Base-by-base conservation (phyloP, 257 asterid species). In the Rehmannia glutinosa region DNA sequence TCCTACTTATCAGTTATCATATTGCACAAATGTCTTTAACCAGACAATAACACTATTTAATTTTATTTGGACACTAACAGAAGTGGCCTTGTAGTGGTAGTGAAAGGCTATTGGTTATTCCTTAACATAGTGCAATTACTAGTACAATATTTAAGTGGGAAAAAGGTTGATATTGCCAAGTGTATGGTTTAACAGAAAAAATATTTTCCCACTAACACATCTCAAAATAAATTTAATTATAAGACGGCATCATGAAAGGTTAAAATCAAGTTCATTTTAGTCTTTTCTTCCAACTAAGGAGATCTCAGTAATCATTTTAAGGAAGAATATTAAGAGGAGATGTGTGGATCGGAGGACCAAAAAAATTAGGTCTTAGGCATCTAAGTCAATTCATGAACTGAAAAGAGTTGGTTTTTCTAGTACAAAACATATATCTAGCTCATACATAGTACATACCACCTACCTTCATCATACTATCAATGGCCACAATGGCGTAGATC, bases 291-390 rank as follows among this genome's bases (percentile, higher is more conserved):
- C 62, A 51, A 23, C 62, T 38, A 38, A 30, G 38, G 23, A 57
- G 59, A 69, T 43, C 41, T 38, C 59, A 69, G 35, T 38, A 69
- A 69, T 69, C 51, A 57, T 57, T 58, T 32, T 9, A n/a, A 57
- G 10, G 39, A 43, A 45, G 59, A 41, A n/a, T n/a, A n/a, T n/a
- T n/a, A 68, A 42, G 6, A 13, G 6, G n/a, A 6, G 24, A 28
- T 7, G 13, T 1, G 13, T 54, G 2, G 11, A 39, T 39, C 5
- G 27, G 41, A 27, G 20, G 39, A 27, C 42, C 58, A 10, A 21
- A 10, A 21, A 51, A 12, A 55, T 55, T 55, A 55, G 62, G 62
- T 55, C 9, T 28, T 55, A 51, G 35, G 24, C 24, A 55, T 55
- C 59, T 25, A 52, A 41, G 12, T 38, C 12, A 51, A 46, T 23